These are phyloP conservation scores for Capronia americana DNA, from an alignment of 2,329 filamentous ascomycete species.

Conservation along the genomic window DNA sequence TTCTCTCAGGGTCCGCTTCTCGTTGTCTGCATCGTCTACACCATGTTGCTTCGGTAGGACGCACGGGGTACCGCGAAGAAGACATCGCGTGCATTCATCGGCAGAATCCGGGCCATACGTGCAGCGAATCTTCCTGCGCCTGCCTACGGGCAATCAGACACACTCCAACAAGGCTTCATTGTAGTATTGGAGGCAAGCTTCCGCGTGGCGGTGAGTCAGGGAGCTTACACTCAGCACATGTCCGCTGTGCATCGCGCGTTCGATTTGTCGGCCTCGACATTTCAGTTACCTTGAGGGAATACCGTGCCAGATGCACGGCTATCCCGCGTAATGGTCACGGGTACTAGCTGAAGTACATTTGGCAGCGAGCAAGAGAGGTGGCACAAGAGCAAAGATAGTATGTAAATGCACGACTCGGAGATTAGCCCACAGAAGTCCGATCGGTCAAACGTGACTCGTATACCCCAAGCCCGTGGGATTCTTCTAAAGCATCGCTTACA, in stretches of 20 bases:
- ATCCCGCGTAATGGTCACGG: neutral
- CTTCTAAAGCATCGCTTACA: neutral
- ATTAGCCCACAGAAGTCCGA: slow-evolving; percentile 2
- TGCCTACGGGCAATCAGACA: slow-evolving; percentile 2
- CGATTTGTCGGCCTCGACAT: neutral
- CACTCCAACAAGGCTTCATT: neutral
- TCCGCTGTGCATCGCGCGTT: slow-evolving; percentile 6
- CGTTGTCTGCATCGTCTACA: neutral
- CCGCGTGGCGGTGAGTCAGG: neutral
- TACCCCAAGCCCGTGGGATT: too few species aligned
- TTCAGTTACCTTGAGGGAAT: neutral
- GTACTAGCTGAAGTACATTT: neutral
- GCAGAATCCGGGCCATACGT: slow-evolving; percentile 10
- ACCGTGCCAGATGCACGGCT: neutral
- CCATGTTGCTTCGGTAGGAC: slow-evolving; percentile 1
- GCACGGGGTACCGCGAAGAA: slow-evolving; percentile 11
- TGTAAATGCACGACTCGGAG: neutral
- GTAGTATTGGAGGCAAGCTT: neutral
- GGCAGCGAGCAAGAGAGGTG: neutral
- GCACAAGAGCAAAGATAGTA: neutral
- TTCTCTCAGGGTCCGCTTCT: slow-evolving; percentile 19
- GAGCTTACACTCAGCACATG: slow-evolving; percentile 22
- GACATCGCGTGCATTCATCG: slow-evolving; percentile 18
- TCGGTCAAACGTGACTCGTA: too few species aligned
- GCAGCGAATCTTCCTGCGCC: slow-evolving; percentile 24